Percentiles rank a stretch among this genome's conserved stretches.
phyloP scores from a whole-genome alignment of 495 filamentous ascomycete species.

The Penicillium paxilli region DNA sequence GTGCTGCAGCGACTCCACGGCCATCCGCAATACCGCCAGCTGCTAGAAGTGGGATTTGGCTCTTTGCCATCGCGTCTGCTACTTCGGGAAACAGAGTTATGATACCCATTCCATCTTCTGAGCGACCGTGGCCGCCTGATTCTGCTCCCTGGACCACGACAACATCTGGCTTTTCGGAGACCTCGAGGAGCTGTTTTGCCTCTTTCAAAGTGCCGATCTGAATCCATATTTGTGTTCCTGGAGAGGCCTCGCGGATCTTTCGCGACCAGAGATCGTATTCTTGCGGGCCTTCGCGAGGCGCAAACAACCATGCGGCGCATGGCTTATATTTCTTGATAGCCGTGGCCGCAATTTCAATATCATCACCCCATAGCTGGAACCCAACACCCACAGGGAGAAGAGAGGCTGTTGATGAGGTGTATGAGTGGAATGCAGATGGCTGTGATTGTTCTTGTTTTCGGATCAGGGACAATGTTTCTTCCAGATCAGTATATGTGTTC shows the following conservation, averaged over 20 bases:
- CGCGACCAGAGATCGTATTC: conserved; percentile 58
- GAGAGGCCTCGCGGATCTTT: conserved; percentile 44
- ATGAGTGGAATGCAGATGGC: conserved; percentile 2
- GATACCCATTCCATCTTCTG: conserved; percentile 54
- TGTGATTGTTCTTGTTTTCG: conserved; percentile 10
- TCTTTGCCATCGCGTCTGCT: conserved; percentile 49
- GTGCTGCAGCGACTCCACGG: conserved; percentile 60
- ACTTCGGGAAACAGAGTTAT: conserved; percentile 59
- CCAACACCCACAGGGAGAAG: conserved; percentile 63
- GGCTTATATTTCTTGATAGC: conserved; percentile 52
- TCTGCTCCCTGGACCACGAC: conserved; percentile 73
- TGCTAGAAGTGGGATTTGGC: conserved; percentile 59
- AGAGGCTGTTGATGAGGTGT: conserved; percentile 12
- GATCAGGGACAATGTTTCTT: conserved; percentile 30
- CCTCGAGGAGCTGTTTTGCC: conserved; percentile 43
- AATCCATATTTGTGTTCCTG: conserved; percentile 60
- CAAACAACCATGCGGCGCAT: conserved; percentile 71
- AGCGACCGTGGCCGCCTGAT: conserved; percentile 72
- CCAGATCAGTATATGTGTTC: conserved; percentile 31
- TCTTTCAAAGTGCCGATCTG: conserved; percentile 64
- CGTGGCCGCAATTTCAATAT: conserved; percentile 42
- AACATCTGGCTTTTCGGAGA: conserved; percentile 55
- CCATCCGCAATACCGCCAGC: conserved; percentile 74
- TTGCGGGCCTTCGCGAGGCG: conserved; percentile 43
- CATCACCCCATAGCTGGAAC: conserved; percentile 58